Evolutionary conservation across 1,139 yeast species (phyloP).

Genomic region (Saccharomyces hybrid): DNA sequence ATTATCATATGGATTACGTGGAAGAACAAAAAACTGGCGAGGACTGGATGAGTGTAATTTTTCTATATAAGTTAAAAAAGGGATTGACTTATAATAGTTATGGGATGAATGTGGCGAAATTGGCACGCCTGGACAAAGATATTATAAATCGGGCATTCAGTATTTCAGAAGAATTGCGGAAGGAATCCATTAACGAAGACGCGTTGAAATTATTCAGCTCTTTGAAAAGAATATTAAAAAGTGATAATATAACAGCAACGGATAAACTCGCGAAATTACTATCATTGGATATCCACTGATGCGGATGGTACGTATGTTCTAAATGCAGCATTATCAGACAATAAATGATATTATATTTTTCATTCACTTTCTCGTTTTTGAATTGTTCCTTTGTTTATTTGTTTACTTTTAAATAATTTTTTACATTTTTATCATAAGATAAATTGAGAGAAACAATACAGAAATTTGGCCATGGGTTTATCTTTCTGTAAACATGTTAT

Average conservation of each 20-base stretch:
- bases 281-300: constrained; percentile 4
- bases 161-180: constrained; percentile 41
- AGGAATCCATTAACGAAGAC: constrained; percentile 17
- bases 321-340: neutral
- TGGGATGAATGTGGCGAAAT: constrained; percentile 71
- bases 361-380: neutral
- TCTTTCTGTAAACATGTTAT: neutral
- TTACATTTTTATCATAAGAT: neutral
- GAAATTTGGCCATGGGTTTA: neutral
- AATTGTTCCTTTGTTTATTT: neutral
- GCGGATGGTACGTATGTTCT: neutral
- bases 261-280: constrained; percentile 9
- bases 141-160: constrained; percentile 45
- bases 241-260: neutral
- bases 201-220: neutral
- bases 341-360: neutral
- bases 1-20: constrained; percentile 71
- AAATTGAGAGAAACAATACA: neutral
- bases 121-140: constrained; percentile 52
- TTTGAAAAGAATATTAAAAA: neutral
- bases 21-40: constrained; percentile 36
- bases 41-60: constrained; percentile 40
- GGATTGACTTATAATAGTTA: constrained; percentile 64
- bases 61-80: constrained; percentile 51
- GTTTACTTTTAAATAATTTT: neutral